These are phyloP conservation scores for Paecilomyces dactylethromorphus DNA, from an alignment of 2,329 filamentous ascomycete species.

Conservation along the genomic window DNA sequence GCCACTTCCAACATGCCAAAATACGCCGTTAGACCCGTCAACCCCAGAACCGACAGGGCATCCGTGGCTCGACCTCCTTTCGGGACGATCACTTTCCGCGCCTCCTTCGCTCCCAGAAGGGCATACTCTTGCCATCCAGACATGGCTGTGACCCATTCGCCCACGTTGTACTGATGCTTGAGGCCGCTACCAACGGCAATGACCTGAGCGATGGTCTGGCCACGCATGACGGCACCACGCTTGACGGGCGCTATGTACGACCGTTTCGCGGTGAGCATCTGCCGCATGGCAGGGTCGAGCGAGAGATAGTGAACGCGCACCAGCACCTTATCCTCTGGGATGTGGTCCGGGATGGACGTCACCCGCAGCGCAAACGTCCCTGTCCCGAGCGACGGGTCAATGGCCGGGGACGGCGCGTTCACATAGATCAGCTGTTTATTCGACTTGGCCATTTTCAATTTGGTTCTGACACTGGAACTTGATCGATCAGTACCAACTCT, in stretches of 20 bases:
- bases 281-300: constrained; percentile 70
- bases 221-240: constrained; percentile 64
- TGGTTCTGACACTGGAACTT: background rate
- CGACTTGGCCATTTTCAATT: constrained; percentile 14
- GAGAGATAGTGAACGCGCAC: constrained; percentile 57
- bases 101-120: constrained; percentile 47
- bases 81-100: constrained; percentile 40
- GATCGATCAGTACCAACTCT: background rate
- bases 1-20: constrained; percentile 66
- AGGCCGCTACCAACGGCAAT: constrained; percentile 47
- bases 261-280: constrained; percentile 56
- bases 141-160: constrained; percentile 46
- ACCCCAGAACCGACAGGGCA: constrained; percentile 55
- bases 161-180: constrained; percentile 17
- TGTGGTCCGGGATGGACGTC: constrained; percentile 17
- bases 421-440: constrained; percentile 32
- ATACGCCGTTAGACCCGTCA: constrained; percentile 69
- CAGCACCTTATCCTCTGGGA: constrained; percentile 53
- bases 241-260: constrained; percentile 65
- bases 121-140: constrained; percentile 63
- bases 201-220: constrained; percentile 54
- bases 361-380: constrained; percentile 30
- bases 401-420: constrained; percentile 25
- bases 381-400: constrained; percentile 25
- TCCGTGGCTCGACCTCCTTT: constrained; percentile 50